Percentiles rank a stretch among this genome's conserved stretches.
These are phyloP conservation scores for Sphagnurus paluster DNA, from an alignment of 1,284 basidiomycete genomes.

Conservation along the genomic window DNA sequence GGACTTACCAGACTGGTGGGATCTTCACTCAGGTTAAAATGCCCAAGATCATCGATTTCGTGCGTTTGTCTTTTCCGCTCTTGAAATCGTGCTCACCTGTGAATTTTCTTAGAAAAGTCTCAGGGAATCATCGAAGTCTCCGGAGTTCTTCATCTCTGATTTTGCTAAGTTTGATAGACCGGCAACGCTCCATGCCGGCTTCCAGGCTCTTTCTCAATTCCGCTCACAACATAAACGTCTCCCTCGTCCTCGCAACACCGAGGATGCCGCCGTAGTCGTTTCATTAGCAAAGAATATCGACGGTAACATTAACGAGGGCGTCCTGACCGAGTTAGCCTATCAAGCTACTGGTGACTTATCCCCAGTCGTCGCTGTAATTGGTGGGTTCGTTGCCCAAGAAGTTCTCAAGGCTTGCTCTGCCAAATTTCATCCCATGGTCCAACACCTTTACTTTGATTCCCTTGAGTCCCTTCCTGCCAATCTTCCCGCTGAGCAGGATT, in stretches of 20 bases:
- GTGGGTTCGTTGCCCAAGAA: constrained; percentile 98
- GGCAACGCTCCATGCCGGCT: constrained; percentile 87
- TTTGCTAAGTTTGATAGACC: constrained; percentile 98
- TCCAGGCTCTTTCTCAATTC: constrained; percentile 92
- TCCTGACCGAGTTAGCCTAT: constrained; percentile 85
- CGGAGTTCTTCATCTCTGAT: constrained; percentile 94
- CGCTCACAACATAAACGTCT: constrained; percentile 66
- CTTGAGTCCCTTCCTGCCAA: constrained; percentile 86
- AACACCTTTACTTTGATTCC: constrained; percentile 97
- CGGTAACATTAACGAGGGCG: constrained; percentile 76
- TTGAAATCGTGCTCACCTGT: not conserved
- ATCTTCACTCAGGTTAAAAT: constrained; percentile 99
- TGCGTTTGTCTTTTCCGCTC: constrained; percentile 41
- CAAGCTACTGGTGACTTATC: constrained; percentile 94
- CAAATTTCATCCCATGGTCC: constrained; percentile 97
- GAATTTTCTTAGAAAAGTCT: constrained; percentile 78
- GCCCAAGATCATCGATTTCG: constrained; percentile 95
- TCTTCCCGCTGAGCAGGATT: constrained; percentile 84
- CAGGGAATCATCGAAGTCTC: constrained; percentile 79
- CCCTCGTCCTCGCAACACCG: constrained; percentile 82
- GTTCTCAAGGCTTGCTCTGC: constrained; percentile 96
- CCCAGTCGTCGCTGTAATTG: constrained; percentile 92
- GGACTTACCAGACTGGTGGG: constrained; percentile 87
- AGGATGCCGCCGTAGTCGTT: constrained; percentile 78
- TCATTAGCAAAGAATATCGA: constrained; percentile 80